Percentiles rank a stretch among this genome's conserved stretches.
These are phyloP conservation scores for Amanita rimosa DNA, from an alignment of 768 basidiomycete species.

Conservation along the genomic window DNA sequence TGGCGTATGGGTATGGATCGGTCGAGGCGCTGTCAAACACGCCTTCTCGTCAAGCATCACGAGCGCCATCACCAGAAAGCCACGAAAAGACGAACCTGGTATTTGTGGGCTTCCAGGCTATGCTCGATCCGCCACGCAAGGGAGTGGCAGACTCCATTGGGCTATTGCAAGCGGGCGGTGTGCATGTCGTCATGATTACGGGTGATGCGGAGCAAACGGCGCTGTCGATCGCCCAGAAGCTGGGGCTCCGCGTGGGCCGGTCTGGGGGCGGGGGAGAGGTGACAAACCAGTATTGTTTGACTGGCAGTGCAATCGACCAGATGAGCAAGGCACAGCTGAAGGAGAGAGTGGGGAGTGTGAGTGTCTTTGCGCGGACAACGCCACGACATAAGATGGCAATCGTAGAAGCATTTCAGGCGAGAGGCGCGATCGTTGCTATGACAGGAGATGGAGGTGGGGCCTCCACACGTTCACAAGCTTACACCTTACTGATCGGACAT, in stretches of 20 bases:
- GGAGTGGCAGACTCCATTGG: slow-evolving; percentile 88
- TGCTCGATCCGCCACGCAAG: slow-evolving; percentile 89
- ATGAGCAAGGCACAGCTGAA: slow-evolving; percentile 72
- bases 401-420: slow-evolving; percentile 83
- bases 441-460: slow-evolving; percentile 87
- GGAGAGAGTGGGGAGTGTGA: slow-evolving; percentile 72
- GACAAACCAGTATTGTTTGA: slow-evolving; percentile 43
- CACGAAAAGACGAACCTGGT: slow-evolving; percentile 48
- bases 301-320: slow-evolving; percentile 76
- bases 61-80: slow-evolving; percentile 16
- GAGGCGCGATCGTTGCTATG: slow-evolving; percentile 92
- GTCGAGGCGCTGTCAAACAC: slow-evolving; percentile 25
- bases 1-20: slow-evolving; percentile 78
- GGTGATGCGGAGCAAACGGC: slow-evolving; percentile 92
- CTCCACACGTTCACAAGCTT: background rate
- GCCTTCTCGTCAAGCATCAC: slow-evolving; percentile 18
- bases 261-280: slow-evolving; percentile 33
- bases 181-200: slow-evolving; percentile 98
- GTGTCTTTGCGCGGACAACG: slow-evolving; percentile 91
- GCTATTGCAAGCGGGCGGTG: slow-evolving; percentile 71
- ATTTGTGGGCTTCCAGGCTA: slow-evolving; percentile 90
- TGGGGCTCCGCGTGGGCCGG: slow-evolving; percentile 72
- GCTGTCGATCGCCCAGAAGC: slow-evolving; percentile 72
- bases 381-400: slow-evolving; percentile 98
- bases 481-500: background rate